These are phyloP conservation scores for Escovopsis sp. DNA, from an alignment of 2,329 filamentous ascomycete genomes.

Conservation along the genomic window DNA sequence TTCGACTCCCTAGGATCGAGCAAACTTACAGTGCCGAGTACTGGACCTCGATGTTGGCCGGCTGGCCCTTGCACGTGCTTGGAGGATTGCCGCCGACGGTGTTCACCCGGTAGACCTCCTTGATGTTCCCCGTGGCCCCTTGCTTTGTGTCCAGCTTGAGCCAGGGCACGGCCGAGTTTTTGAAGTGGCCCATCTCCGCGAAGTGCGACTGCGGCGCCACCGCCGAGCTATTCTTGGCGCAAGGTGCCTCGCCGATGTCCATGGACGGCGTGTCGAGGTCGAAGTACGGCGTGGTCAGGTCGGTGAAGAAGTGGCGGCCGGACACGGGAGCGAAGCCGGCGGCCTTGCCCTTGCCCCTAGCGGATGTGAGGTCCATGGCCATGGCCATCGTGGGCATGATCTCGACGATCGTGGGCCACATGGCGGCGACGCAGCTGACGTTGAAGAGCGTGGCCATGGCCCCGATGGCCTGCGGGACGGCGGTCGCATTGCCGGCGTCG, in stretches of 20 bases:
- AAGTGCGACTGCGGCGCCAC: slow-evolving; percentile 39
- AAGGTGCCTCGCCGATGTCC: slow-evolving; percentile 43
- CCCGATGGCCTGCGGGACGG: slow-evolving; percentile 49
- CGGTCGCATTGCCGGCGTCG: slow-evolving; percentile 40
- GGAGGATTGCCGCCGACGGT: slow-evolving; percentile 73
- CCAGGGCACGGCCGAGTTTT: slow-evolving; percentile 63
- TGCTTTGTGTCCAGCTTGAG: slow-evolving; percentile 48
- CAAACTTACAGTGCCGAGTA: slow-evolving; percentile 78
- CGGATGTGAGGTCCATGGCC: slow-evolving; percentile 41
- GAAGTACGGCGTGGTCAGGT: slow-evolving; percentile 61
- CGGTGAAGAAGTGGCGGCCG: slow-evolving; percentile 70
- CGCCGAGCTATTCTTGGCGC: slow-evolving; percentile 44
- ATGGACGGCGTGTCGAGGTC: slow-evolving; percentile 46
- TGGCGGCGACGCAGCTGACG: slow-evolving; percentile 60
- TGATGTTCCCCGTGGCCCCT: slow-evolving; percentile 43
- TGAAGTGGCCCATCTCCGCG: slow-evolving; percentile 42
- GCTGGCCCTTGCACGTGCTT: slow-evolving; percentile 51
- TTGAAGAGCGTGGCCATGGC: slow-evolving; percentile 80
- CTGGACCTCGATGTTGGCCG: slow-evolving; percentile 51
- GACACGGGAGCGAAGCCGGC: slow-evolving; percentile 49
- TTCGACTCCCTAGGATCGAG: too few species aligned
- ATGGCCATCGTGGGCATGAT: slow-evolving; percentile 53
- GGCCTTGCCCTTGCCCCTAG: slow-evolving; percentile 26
- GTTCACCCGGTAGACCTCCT: slow-evolving; percentile 68
- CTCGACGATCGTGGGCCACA: slow-evolving; percentile 50